Percentiles rank a stretch among this genome's conserved stretches.
Conservation (phyloP, 179 eudicot genomes). For the Corrigiola litoralis region DNA sequence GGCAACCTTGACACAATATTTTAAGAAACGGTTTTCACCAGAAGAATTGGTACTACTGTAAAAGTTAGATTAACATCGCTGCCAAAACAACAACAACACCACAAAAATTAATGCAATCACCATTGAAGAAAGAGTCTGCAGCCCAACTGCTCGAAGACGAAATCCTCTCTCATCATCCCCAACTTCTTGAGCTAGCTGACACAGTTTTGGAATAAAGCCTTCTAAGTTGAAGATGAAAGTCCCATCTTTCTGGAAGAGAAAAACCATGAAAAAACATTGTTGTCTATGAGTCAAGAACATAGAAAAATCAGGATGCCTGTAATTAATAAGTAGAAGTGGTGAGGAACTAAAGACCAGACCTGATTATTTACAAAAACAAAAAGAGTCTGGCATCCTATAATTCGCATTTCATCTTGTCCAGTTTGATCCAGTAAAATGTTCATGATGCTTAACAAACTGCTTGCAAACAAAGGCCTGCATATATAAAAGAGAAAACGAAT, state of each 20-base stretch:
- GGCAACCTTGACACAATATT: neutral
- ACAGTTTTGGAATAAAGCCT: conserved; percentile 78
- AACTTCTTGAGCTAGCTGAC: conserved; percentile 88
- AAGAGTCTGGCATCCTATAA: conserved; percentile 78
- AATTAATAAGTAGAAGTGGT: neutral
- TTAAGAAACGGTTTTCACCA: too few relatives aligned
- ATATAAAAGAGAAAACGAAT: conserved; percentile 1
- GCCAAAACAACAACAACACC: neutral
- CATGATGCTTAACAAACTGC: conserved; percentile 72
- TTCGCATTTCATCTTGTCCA: conserved; percentile 74
- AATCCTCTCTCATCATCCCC: conserved; percentile 80
- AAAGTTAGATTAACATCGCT: too few relatives aligned
- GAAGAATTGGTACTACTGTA: too few relatives aligned
- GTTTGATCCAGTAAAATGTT: conserved; percentile 87
- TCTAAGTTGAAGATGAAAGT: conserved; percentile 85
- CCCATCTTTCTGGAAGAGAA: conserved; percentile 43
- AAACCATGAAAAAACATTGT: conserved; percentile 1
- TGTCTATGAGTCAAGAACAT: neutral
- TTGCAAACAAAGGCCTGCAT: conserved; percentile 91
- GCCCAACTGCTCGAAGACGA: conserved; percentile 70
- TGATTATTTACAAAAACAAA: conserved; percentile 93
- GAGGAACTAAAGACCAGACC: conserved; percentile 33
- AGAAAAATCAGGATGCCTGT: neutral
- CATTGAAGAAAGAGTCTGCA: conserved; percentile 91
- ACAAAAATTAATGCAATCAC: conserved; percentile 36